A percentile compares a stretch with the other conserved stretches of the same genome.
These are phyloP conservation scores for Chlorella vulgaris DNA, from an alignment of 139 green algal species.

Conservation along the genomic window DNA sequence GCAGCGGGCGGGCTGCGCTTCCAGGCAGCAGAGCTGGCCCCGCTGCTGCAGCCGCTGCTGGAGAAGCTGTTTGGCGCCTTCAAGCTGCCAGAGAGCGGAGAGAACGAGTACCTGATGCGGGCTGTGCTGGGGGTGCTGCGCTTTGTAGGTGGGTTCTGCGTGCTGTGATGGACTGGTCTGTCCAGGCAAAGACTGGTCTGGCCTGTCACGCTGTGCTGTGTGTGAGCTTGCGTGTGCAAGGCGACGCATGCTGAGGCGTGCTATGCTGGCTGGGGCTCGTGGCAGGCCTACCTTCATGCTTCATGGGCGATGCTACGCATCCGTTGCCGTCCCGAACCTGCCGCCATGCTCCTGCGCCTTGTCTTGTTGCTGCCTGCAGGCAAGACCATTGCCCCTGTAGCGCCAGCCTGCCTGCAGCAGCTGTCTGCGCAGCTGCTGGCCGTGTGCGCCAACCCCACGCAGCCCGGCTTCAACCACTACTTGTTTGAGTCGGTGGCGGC, in stretches of 20 bases:
- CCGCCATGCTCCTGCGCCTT: background rate
- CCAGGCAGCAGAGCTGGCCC: constrained; percentile 68
- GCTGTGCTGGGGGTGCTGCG: constrained; percentile 86
- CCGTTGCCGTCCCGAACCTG: background rate
- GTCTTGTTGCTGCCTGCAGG: background rate
- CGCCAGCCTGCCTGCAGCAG: constrained; percentile 50
- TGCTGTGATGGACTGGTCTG: no score
- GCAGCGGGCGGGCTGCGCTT: constrained; percentile 49
- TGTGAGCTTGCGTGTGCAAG: no score
- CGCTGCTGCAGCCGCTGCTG: constrained; percentile 74
- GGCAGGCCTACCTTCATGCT: no score
- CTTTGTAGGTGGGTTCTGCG: constrained; percentile 71
- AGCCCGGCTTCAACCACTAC: constrained; percentile 98
- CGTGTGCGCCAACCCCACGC: constrained; percentile 93
- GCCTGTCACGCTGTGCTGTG: no score
- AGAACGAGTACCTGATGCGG: constrained; percentile 98
- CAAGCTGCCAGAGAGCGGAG: constrained; percentile 75
- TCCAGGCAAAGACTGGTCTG: no score
- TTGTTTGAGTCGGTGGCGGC: constrained; percentile 96
- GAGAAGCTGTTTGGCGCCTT: constrained; percentile 88
- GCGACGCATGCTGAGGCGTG: no score
- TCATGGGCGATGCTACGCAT: no score
- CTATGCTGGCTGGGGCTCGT: no score
- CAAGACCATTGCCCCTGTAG: constrained; percentile 61
- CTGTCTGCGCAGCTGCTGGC: constrained; percentile 78